Conservation (phyloP, 2,329 filamentous ascomycete species). For the Gremmenia infestans region DNA sequence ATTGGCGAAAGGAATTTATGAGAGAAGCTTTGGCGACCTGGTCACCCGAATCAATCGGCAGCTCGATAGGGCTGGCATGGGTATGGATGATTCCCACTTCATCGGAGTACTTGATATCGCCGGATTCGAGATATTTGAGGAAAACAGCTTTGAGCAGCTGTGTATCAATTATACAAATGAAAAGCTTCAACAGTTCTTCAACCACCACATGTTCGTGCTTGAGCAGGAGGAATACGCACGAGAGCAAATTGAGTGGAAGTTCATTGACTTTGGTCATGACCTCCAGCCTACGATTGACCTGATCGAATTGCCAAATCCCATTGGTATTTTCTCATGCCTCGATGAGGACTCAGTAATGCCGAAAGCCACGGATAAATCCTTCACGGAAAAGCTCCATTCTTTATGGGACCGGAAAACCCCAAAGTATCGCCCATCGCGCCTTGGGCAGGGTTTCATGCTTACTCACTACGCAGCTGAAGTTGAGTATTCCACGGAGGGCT, state of each 20-base stretch:
- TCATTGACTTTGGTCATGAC: constrained; percentile 97
- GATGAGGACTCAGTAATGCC: constrained; percentile 99
- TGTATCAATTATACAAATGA: constrained; percentile 99
- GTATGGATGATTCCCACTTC: constrained; percentile 85
- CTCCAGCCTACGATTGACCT: constrained; percentile 96
- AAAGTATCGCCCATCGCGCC: constrained; percentile 84
- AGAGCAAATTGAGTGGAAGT: constrained; percentile 99
- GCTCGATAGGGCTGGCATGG: constrained; percentile 78
- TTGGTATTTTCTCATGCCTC: constrained; percentile 96
- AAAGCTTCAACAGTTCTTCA: constrained; percentile 98
- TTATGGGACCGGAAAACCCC: constrained; percentile 94
- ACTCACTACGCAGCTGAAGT: constrained; percentile 98
- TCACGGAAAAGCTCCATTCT: constrained; percentile 95
- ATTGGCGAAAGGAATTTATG: constrained; percentile 94
- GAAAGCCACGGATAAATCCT: constrained; percentile 93
- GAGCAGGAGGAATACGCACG: constrained; percentile 97
- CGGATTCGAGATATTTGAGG: constrained; percentile 97
- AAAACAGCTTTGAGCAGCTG: constrained; percentile 97
- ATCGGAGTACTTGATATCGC: constrained; percentile 98
- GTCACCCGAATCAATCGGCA: constrained; percentile 89
- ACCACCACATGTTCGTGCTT: constrained; percentile 99
- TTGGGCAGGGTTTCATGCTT: constrained; percentile 88
- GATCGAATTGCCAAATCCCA: constrained; percentile 92
- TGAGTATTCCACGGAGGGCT: constrained; percentile 90
- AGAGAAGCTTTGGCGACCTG: constrained; percentile 89